Base-by-base conservation (phyloP, 106 monocot genomes). In the Phalaenopsis aphrodite region DNA sequence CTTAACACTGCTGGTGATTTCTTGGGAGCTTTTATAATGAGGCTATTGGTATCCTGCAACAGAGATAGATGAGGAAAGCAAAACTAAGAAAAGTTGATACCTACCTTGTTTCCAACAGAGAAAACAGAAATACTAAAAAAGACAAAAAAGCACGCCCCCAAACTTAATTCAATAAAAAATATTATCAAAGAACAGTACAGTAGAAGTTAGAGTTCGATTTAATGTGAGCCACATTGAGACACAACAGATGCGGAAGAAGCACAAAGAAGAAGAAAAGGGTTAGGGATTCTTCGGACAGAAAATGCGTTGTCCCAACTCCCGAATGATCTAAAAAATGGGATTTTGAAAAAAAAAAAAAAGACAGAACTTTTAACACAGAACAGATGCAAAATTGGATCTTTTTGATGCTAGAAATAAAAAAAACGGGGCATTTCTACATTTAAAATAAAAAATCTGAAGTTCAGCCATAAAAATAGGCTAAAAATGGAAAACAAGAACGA, bases 11-110 rank as follows among this genome's bases (percentile, higher is more conserved):
- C 73, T 2, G 75, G 75, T 41, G 85, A 81, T 75, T 83, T 90
- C 85, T 83, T 90, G 36, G 55, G 83, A 75, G 85, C 12, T 81
- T 81, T 90, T 78, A 85, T 58, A 55, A 83, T 78, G 39, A 87
- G 23, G 8, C 36, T 37, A 37, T 2, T 37, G 68, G 80, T 61
- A 75, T 87, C 87, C 89, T 89, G 87, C 38, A 46, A 55, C 30
- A 72, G 2, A 24, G 6, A 75, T 24, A 48, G 52, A 23, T 49
- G 17, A 52, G 14, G 24, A 11, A 1, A 17, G 45, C 1, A 45
- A 8, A 23, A 76, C 23, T 49, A 36, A 46, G 42, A 5, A 17
- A n/a, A 46, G 47, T 16, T 47, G 19, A 24, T 39, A 75, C n/a
- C 3, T 39, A 75, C n/a, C 3, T 21, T 46, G 46, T n/a, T 8